Evolutionary conservation across 805 yeast species (phyloP), one percentile per base, ranked within the genome.

Genomic region (Wickerhamiella spandovensis): DNA sequence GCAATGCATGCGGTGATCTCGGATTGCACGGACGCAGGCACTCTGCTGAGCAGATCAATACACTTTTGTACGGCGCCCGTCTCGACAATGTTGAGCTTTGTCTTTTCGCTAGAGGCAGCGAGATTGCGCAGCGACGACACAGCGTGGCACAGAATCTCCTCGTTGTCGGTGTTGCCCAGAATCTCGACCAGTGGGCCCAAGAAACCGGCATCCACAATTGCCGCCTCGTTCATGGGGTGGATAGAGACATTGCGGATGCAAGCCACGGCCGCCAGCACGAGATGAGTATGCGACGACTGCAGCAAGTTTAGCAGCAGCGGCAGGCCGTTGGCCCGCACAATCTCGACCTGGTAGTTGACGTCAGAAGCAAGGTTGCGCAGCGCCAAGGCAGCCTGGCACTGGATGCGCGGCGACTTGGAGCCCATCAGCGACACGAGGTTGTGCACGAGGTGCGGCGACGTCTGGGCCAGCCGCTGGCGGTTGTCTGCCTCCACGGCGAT

Each of bases 1-100:
- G 98, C 98, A 69, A 92, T 82, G 64, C 97, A 90, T 2, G 98
- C 98, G 24, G 95, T 82, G 53, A 92, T 90, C 68, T 92, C 98
- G 70, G 87, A 80, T 71, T 92, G 97, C 28, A 92, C 97, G 46
- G 86, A 77, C 50, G 88, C 79, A n/a, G 96, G 94, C n/a, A 57
- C 61, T 9, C 92, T 84, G 43, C 72, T 76, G 56, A 89, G 72
- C 13, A 94, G 94, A 60, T 90, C 74, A 65, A 84, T 85, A 67
- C 95, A 89, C 67, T 89, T 88, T 56, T 83, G 84, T 45, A 92
- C 95, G 3, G 97, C 97, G 48, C 96, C 96, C 13, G 96, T 94
- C 54, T 88, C 95, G 55, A 92, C 77, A 56, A 92, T 79, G 46
- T 92, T 95, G 58, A 84, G 75, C 72, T 97, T 81, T 62, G 90